Base-by-base conservation (phyloP, 345 rosid genomes). In the Clausena lansium region DNA sequence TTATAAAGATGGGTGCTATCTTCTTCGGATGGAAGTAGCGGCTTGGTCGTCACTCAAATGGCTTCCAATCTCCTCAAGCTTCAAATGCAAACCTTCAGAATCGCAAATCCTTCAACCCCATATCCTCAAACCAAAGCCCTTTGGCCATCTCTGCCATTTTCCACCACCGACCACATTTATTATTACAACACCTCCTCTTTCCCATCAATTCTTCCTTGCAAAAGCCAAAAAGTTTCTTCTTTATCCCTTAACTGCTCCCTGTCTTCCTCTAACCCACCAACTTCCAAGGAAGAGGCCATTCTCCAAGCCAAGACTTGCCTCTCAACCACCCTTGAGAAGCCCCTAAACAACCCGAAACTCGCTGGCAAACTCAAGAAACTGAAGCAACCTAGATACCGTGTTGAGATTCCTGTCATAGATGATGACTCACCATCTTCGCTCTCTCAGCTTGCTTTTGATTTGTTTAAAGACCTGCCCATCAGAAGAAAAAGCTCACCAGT, bases 301-400 rank as follows among this genome's bases (percentile, higher is more conserved):
- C 86, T 83, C 74, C 94, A 91, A 84, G 95, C 95, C 83, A 93
- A 87, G 72, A 91, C 88, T 79, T 93, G 93, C 81, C 91, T 94
- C 84, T 82, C 90, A 9, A 85, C 87, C 73, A 84, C 90, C 79
- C 85, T 91, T 36, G 81, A 85, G 77, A 94, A 88, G 86, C 93
- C 97, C 55, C 88, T 93, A 59, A 88, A 91, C 85, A 93, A 90
- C 79, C 95, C 94, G 22, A 93, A 87, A 76, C 89, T 91, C 25
- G 78, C 88, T 7, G 90, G 92, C 9, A 90, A 88, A 71, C 86
- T 90, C 82, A 95, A 88, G 89, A 95, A 89, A 68, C 75, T 90
- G 10, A 91, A 89, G 83, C 98, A 93, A 73, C 91, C 91, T 47
- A 87, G 91, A 75, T 90, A 88, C 86, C 92, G 87, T 15, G 88